Evolutionary conservation across 495 filamentous ascomycete species (phyloP).

Genomic region (Penicillium dipodomyicola): DNA sequence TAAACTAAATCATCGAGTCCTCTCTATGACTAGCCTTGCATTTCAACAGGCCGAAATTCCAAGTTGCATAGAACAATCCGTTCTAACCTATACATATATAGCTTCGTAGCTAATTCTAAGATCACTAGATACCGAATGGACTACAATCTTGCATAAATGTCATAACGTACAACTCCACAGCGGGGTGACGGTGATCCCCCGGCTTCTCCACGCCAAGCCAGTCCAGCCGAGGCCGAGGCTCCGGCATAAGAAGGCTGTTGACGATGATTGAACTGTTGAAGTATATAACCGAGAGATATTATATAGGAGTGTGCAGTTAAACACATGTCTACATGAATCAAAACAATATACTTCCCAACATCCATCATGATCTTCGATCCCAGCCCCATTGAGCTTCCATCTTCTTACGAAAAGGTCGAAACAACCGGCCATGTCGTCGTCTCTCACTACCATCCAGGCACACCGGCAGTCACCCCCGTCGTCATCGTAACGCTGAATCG

Average conservation of each 20-base stretch:
- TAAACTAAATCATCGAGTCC: background rate
- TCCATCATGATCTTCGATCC: conserved; percentile 57
- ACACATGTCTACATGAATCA: background rate
- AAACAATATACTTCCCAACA: background rate
- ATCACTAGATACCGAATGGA: background rate
- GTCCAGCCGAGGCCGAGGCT: background rate
- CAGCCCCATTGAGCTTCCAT: conserved; percentile 29
- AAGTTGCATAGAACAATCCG: background rate
- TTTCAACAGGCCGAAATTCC: background rate
- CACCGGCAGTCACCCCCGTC: conserved; percentile 51
- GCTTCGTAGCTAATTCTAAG: background rate
- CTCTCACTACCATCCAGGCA: conserved; percentile 50
- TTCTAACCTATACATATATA: background rate
- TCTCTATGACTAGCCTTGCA: background rate
- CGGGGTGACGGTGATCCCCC: conserved; percentile 6
- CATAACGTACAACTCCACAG: background rate
- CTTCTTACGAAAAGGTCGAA: conserved; percentile 44
- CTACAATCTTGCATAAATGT: background rate
- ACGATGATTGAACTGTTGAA: background rate
- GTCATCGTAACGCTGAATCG: conserved; percentile 58
- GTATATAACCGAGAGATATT: background rate
- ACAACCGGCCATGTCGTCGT: conserved; percentile 49
- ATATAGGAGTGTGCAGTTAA: background rate
- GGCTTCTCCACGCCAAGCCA: conserved; percentile 5
- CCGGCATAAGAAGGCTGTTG: background rate